A percentile compares a stretch with the other conserved stretches of the same genome.
Conservation (phyloP, 208 protist genomes). For the Leishmania martiniquensis region DNA sequence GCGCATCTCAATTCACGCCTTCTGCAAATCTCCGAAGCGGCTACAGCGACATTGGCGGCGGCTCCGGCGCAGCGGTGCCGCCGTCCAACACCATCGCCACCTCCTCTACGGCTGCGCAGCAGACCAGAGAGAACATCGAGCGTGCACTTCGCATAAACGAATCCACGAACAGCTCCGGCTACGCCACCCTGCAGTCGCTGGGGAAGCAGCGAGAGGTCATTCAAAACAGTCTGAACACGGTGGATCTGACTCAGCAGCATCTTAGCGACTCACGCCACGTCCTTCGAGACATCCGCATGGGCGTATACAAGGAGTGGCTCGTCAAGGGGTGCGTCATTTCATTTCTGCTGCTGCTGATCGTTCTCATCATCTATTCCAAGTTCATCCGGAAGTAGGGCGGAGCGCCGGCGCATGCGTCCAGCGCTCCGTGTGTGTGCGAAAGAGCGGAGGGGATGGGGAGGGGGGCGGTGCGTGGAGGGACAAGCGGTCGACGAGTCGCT, state of each 20-base stretch:
- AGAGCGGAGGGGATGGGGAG: too few relatives aligned
- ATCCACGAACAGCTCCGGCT: conserved; percentile 65
- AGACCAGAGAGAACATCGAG: conserved; percentile 64
- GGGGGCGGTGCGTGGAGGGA: too few relatives aligned
- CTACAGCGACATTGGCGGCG: conserved; percentile 20
- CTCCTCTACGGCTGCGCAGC: conserved; percentile 26
- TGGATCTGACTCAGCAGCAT: conserved; percentile 53
- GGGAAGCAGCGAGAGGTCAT: conserved; percentile 77
- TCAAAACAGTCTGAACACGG: conserved; percentile 51
- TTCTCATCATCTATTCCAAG: conserved; percentile 70
- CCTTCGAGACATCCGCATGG: conserved; percentile 71
- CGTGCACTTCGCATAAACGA: conserved; percentile 68
- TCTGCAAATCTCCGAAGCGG: conserved; percentile 17
- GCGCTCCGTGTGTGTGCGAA: neutral
- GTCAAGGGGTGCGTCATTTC: conserved; percentile 62
- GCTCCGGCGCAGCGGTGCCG: conserved; percentile 12
- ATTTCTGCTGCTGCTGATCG: conserved; percentile 51
- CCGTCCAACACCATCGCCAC: neutral
- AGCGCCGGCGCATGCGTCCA: neutral
- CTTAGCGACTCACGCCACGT: conserved; percentile 53
- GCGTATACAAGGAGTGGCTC: conserved; percentile 80
- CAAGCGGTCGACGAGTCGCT: neutral
- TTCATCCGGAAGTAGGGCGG: conserved; percentile 45
- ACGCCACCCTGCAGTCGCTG: conserved; percentile 67
- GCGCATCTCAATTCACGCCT: neutral